Evolutionary conservation across 805 yeast species (phyloP).

Genomic region (Lipomyces chichibuensis): DNA sequence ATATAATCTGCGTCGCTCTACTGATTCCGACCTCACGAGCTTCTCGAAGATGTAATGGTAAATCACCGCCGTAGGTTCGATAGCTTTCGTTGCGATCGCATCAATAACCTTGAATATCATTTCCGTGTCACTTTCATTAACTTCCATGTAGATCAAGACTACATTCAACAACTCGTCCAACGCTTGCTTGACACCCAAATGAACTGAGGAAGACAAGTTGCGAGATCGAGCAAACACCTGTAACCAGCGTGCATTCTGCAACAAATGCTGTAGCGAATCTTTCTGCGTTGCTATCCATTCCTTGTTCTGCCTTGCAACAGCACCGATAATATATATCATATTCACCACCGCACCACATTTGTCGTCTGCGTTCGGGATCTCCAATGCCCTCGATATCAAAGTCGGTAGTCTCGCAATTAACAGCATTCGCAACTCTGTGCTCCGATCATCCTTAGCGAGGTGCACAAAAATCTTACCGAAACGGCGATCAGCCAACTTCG

Average conservation of each 20-base stretch:
- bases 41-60: conserved; percentile 61
- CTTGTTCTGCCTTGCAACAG: conserved; percentile 53
- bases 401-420: conserved; percentile 57
- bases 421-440: conserved; percentile 58
- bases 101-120: conserved; percentile 50
- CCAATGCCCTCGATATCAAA: conserved; percentile 53
- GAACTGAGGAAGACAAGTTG: conserved; percentile 61
- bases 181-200: conserved; percentile 73
- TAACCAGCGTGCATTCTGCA: conserved; percentile 42
- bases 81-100: conserved; percentile 51
- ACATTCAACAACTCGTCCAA: conserved; percentile 61
- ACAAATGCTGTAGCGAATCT: conserved; percentile 40
- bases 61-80: conserved; percentile 53
- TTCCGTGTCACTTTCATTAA: conserved; percentile 45
- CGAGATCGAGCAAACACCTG: conserved; percentile 50
- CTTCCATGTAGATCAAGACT: conserved; percentile 48
- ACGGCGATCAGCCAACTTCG: conserved; percentile 65
- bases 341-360: conserved; percentile 66
- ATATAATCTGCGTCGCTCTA: conserved; percentile 53
- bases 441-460: conserved; percentile 59
- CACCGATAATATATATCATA: conserved; percentile 63
- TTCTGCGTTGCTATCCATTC: conserved; percentile 64
- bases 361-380: conserved; percentile 56
- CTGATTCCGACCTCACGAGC: conserved; percentile 57
- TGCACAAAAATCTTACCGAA: conserved; percentile 69